Evolutionary conservation across 2,329 filamentous ascomycete species (phyloP), one percentile per base, ranked within the genome.

Genomic region (Fusarium sp.): DNA sequence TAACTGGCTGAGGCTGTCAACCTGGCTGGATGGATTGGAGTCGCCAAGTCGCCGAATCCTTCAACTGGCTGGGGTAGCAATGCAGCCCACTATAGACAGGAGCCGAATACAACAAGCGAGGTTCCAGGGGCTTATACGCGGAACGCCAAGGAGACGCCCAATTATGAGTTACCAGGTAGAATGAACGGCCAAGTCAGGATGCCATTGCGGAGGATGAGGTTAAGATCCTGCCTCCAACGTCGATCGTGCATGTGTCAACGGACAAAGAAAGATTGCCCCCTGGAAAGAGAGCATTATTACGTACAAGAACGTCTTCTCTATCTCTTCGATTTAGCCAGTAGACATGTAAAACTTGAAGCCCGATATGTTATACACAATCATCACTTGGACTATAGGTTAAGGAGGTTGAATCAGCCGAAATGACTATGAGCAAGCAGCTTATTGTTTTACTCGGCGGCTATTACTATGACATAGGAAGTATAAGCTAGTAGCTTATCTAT

Each of bases 71-170:
- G 43, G 35, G n/a, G 37, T 39, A 45, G 24, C 9, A 60, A 24
- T 20, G 24, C 27, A 63, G 14, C 65, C 54, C 64, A 52, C 56
- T 37, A 27, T 22, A 58, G 22, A 69, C 33, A 64, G 39, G 54
- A 35, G 27, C 27, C 54, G 50, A 8, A 41, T 45, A 39, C 43
- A 48, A 18, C 29, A 64, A 56, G 43, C 41, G 33, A 68, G 35
- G 41, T 54, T 35, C 33, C 22, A 45, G 27, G 57, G 27, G 57
- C 58, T 69, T 69, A 67, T 16, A n/a, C 24, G 57, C 10, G 27
- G 20, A 67, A 33, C 62, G 35, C 64, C 5, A 54, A 54, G 50
- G 43, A 59, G 50, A 29, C 43, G 54, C 11, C 33, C 35, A 67
- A 63, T 69, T 54, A 29, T 24, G 39, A 24, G 9, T 29, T 59